Evolutionary conservation across 305 asterid species (phyloP).

Genomic region (Rubia tinctorum): DNA sequence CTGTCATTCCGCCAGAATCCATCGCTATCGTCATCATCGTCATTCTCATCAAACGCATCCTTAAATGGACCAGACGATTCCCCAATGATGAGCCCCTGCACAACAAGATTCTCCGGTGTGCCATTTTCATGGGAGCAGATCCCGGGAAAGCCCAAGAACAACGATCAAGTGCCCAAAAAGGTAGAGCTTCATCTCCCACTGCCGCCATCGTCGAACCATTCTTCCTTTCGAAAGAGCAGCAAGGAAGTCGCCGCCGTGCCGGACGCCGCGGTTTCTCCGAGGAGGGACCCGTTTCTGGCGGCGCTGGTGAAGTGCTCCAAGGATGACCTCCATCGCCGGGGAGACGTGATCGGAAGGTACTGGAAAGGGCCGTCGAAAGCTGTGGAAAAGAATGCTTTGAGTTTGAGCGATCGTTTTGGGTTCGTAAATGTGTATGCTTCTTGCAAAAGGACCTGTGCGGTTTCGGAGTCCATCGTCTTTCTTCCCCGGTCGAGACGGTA

Average conservation of each 20-base stretch:
- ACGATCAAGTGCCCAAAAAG: slow-evolving; percentile 17
- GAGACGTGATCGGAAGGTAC: too few species aligned
- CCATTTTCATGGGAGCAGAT: slow-evolving; percentile 46
- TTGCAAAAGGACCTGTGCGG: slow-evolving; percentile 52
- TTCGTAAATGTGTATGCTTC: slow-evolving; percentile 48
- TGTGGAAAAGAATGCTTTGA: too few species aligned
- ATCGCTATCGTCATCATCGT: slow-evolving; percentile 37
- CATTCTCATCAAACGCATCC: slow-evolving; percentile 35
- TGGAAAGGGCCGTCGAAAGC: too few species aligned
- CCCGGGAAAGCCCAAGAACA: slow-evolving; percentile 43
- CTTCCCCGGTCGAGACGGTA: slow-evolving; percentile 43
- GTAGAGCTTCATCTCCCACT: slow-evolving; percentile 38
- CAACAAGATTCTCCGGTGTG: slow-evolving; percentile 20
- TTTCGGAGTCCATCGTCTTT: slow-evolving; percentile 55
- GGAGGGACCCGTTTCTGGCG: slow-evolving; percentile 63
- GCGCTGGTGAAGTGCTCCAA: slow-evolving; percentile 33
- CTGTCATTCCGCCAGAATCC: slow-evolving; percentile 21
- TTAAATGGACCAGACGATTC: slow-evolving; percentile 18
- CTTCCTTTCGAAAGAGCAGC: slow-evolving; percentile 29
- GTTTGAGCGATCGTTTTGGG: slow-evolving; percentile 36
- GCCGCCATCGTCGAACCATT: slow-evolving; percentile 43
- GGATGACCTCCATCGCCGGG: too few species aligned
- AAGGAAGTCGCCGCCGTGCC: slow-evolving; percentile 19
- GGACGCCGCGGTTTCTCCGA: slow-evolving; percentile 29
- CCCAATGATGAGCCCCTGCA: slow-evolving; percentile 8